Evolutionary conservation across 1,284 basidiomycete species (phyloP).

Genomic region (Lentinula novae-zelandiae): DNA sequence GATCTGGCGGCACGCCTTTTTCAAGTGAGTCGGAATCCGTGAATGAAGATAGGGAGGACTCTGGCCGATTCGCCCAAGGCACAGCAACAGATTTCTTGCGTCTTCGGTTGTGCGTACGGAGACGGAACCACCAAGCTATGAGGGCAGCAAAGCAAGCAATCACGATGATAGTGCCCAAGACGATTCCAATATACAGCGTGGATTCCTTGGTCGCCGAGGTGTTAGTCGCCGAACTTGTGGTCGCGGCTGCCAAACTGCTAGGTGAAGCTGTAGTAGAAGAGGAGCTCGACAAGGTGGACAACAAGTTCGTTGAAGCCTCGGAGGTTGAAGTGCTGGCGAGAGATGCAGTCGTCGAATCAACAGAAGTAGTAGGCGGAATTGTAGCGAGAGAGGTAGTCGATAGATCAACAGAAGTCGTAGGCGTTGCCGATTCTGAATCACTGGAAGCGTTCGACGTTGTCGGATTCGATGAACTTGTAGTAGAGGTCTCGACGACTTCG

Average conservation of each 20-base stretch:
- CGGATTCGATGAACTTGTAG: not conserved
- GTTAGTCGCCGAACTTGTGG: slow-evolving; percentile 16
- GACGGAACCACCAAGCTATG: slow-evolving; percentile 37
- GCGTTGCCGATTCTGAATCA: not conserved
- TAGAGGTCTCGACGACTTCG: not conserved
- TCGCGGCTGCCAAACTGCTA: not conserved
- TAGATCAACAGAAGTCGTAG: not conserved
- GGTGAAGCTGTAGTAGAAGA: slow-evolving; percentile 20
- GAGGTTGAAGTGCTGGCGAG: not conserved
- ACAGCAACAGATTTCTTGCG: slow-evolving; percentile 26
- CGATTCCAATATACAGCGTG: slow-evolving; percentile 41
- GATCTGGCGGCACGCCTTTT: slow-evolving; percentile 5
- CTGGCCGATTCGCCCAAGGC: slow-evolving; percentile 29
- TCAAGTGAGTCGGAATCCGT: not conserved
- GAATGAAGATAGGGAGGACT: slow-evolving; percentile 12
- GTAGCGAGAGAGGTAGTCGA: too few species aligned
- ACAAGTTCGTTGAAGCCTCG: not conserved
- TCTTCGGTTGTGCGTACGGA: slow-evolving; percentile 29
- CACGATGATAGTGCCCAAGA: slow-evolving; percentile 36
- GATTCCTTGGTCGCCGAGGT: slow-evolving; percentile 25
- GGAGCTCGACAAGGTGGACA: not conserved
- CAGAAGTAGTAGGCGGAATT: not conserved
- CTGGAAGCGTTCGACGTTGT: not conserved
- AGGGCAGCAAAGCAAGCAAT: slow-evolving; percentile 35
- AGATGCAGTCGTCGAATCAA: not conserved